These are phyloP conservation scores for Ogataea polymorpha DNA, from an alignment of 805 yeast genomes.

Conservation along the genomic window DNA sequence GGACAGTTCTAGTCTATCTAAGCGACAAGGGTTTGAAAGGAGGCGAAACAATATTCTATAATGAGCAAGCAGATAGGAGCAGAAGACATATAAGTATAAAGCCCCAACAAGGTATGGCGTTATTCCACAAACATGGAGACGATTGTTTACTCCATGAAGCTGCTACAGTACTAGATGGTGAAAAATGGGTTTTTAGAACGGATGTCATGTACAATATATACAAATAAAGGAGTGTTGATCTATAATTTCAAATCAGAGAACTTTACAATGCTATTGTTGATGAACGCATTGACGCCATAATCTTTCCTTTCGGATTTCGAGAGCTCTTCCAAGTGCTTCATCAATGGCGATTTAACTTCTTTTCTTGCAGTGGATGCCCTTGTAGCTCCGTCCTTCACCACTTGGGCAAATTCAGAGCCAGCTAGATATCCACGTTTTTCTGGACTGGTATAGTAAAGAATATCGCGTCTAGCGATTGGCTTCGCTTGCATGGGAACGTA, in stretches of 20 bases:
- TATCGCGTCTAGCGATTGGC: conserved; percentile 80
- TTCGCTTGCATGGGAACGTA: conserved; percentile 80
- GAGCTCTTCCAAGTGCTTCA: conserved; percentile 21
- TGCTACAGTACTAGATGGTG: conserved; percentile 47
- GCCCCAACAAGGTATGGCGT: conserved; percentile 54
- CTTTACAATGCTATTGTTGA: conserved; percentile 21
- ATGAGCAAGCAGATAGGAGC: conserved; percentile 16
- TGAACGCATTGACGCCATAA: conserved; percentile 21
- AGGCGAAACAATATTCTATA: conserved; percentile 57
- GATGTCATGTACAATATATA: conserved; percentile 42
- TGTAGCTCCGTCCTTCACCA: conserved; percentile 23
- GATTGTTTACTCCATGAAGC: conserved; percentile 63
- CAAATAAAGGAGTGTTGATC: conserved; percentile 3
- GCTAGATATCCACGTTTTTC: conserved; percentile 72
- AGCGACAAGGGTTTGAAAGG: conserved; percentile 56
- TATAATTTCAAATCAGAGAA: conserved; percentile 26
- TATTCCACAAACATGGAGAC: conserved; percentile 64
- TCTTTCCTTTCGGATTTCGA: conserved; percentile 3
- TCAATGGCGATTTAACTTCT: conserved; percentile 22
- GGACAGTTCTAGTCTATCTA: conserved; percentile 59
- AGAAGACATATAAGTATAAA: conserved; percentile 33
- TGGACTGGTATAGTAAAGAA: conserved; percentile 70
- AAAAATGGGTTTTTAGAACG: conserved; percentile 61
- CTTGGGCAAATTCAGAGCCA: conserved; percentile 36
- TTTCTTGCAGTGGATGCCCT: conserved; percentile 4